A percentile compares a stretch with the other conserved stretches of the same genome.
Conservation (phyloP, 2,329 filamentous ascomycete genomes). For the Tolypocladium nubicola region DNA sequence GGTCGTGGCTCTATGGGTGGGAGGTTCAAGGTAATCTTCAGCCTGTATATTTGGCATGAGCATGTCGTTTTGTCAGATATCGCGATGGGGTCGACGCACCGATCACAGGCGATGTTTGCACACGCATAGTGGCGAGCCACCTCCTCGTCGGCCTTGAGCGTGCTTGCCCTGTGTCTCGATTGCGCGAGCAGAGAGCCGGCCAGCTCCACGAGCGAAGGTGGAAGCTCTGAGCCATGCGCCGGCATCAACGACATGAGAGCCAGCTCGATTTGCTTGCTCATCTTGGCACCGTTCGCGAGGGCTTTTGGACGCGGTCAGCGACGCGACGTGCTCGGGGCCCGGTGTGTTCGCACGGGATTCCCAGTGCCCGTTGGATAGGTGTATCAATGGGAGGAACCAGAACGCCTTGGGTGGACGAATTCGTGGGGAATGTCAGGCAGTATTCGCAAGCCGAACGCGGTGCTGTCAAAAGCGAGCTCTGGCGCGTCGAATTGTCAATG, state of each 20-base stretch:
- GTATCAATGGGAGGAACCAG: not conserved
- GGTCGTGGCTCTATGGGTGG: slow-evolving; percentile 66
- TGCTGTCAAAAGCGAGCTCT: not conserved
- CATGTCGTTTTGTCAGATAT: not conserved
- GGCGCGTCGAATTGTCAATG: not conserved
- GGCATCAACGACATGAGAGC: slow-evolving; percentile 65
- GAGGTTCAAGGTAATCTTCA: slow-evolving; percentile 67
- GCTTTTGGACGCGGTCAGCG: not conserved
- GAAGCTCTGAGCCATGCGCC: slow-evolving; percentile 56
- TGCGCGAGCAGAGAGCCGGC: slow-evolving; percentile 68
- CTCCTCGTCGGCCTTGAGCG: slow-evolving; percentile 76
- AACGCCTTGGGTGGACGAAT: not conserved
- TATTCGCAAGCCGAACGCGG: not conserved
- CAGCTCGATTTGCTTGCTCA: slow-evolving; percentile 68
- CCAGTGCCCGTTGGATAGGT: too few species aligned
- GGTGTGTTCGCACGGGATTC: not conserved
- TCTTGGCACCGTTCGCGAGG: slow-evolving; percentile 20
- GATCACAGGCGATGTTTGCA: slow-evolving; percentile 80
- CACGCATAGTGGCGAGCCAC: slow-evolving; percentile 77
- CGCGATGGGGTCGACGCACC: slow-evolving; percentile 33
- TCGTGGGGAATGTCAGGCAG: not conserved
- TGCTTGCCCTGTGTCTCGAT: slow-evolving; percentile 66
- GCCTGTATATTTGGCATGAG: slow-evolving; percentile 29
- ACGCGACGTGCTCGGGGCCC: not conserved
- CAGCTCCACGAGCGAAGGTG: slow-evolving; percentile 58